Conservation (phyloP, 257 asterid genomes). For the Przewalskia tangutica region DNA sequence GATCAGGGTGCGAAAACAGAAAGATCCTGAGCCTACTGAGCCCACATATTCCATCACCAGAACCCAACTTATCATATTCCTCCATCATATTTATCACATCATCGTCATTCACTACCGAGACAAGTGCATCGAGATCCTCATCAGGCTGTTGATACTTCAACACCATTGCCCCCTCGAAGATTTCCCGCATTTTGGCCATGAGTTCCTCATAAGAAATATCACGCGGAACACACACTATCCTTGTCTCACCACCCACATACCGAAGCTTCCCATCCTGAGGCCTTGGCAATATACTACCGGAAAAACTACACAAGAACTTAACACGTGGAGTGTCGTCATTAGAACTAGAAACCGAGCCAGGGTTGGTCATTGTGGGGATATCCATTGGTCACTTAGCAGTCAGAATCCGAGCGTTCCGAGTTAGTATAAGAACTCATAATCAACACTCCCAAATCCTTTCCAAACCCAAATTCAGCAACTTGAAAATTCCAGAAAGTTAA, state of each 20-base stretch:
- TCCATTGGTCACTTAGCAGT: slow-evolving; percentile 42
- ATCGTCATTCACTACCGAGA: slow-evolving; percentile 90
- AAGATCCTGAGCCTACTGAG: slow-evolving; percentile 85
- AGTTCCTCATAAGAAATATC: slow-evolving; percentile 74
- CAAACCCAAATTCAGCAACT: background rate
- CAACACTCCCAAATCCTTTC: background rate
- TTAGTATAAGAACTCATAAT: slow-evolving; percentile 8
- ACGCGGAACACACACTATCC: slow-evolving; percentile 71
- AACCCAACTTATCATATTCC: slow-evolving; percentile 88
- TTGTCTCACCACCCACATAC: slow-evolving; percentile 94
- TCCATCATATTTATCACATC: slow-evolving; percentile 98
- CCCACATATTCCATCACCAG: slow-evolving; percentile 37
- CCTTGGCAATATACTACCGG: slow-evolving; percentile 81
- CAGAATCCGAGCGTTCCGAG: slow-evolving; percentile 19
- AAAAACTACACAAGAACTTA: slow-evolving; percentile 87
- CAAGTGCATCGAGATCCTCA: slow-evolving; percentile 97
- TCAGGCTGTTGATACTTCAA: slow-evolving; percentile 95
- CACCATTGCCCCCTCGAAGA: slow-evolving; percentile 59
- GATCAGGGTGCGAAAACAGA: slow-evolving; percentile 53
- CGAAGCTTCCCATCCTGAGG: slow-evolving; percentile 97
- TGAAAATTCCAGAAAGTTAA: background rate
- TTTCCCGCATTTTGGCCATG: slow-evolving; percentile 88
- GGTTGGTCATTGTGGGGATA: slow-evolving; percentile 33
- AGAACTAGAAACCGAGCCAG: slow-evolving; percentile 35
- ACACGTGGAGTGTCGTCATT: slow-evolving; percentile 65